Percentiles rank a stretch among this genome's conserved stretches.
phyloP scores from a whole-genome alignment of 164 flowering plant genomes.

The Aristolochia contorta region DNA sequence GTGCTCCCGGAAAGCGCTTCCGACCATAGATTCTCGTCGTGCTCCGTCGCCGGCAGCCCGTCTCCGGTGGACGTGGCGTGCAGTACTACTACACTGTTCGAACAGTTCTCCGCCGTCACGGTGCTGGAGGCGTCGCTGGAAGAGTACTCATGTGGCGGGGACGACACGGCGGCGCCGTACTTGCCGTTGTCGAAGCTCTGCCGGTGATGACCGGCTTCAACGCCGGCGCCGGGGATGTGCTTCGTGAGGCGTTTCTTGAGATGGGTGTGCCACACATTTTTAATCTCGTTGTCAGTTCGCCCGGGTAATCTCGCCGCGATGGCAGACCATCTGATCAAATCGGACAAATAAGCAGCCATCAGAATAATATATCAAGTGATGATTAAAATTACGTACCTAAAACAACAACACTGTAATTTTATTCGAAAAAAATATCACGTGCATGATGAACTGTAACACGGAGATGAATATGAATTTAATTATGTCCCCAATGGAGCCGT shows the following conservation, averaged over 20 bases:
- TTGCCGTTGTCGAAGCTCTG: not conserved
- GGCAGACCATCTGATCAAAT: conserved; percentile 25
- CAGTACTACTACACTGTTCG: no score
- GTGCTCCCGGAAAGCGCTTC: conserved; percentile 16
- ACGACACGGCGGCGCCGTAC: conserved; percentile 11
- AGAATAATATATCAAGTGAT: no score
- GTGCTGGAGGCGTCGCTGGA: conserved; percentile 17
- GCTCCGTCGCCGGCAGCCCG: conserved; percentile 18
- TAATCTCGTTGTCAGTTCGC: conserved; percentile 30
- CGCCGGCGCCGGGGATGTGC: conserved; percentile 11
- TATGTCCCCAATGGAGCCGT: no score
- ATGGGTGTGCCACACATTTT: conserved; percentile 35
- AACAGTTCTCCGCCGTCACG: conserved; percentile 3
- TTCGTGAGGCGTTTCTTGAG: conserved; percentile 27
- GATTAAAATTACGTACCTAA: no score
- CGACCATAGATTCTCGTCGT: conserved; percentile 48
- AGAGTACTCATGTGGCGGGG: conserved; percentile 28
- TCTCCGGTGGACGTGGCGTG: no score
- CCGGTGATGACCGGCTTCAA: conserved; percentile 2
- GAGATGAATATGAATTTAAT: no score
- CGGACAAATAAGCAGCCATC: no score
- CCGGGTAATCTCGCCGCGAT: conserved; percentile 29
- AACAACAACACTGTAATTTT: no score
- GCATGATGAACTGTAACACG: no score
- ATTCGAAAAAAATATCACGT: no score